Conservation (phyloP, 768 basidiomycete species). For the Leccinum sublutescens region DNA sequence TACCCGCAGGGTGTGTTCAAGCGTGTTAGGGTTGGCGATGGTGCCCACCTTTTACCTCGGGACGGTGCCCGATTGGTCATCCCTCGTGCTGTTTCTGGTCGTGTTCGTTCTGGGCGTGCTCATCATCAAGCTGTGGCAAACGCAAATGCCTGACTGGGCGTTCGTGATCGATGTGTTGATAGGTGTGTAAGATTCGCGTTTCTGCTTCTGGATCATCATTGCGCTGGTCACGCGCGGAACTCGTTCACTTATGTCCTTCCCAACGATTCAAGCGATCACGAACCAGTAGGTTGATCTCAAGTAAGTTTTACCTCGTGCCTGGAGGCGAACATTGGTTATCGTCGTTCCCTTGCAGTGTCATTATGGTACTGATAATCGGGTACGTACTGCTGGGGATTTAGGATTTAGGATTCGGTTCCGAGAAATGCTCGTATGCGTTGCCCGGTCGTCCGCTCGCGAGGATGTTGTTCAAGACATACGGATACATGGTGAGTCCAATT, state of each 20-base stretch:
- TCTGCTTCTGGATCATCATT: no score
- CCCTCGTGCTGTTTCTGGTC: constrained; percentile 62
- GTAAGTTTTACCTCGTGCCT: constrained; percentile 17
- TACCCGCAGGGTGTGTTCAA: constrained; percentile 47
- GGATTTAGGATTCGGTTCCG: no score
- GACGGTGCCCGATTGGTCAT: constrained; percentile 87
- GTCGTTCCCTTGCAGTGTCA: constrained; percentile 42
- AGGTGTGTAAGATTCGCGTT: constrained; percentile 27
- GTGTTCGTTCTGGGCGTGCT: constrained; percentile 72
- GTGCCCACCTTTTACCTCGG: not conserved
- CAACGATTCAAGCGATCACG: constrained; percentile 66
- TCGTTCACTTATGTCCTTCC: constrained; percentile 48
- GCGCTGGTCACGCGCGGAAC: not conserved
- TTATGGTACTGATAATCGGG: constrained; percentile 79
- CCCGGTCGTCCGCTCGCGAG: constrained; percentile 78
- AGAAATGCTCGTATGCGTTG: constrained; percentile 41
- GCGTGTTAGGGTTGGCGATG: not conserved
- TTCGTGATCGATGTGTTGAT: constrained; percentile 67
- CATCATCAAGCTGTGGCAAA: constrained; percentile 71
- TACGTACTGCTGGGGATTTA: constrained; percentile 27
- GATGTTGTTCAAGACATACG: constrained; percentile 87
- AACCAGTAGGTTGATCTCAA: constrained; percentile 76
- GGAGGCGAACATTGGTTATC: not conserved
- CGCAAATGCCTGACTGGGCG: constrained; percentile 63
- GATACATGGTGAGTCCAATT: constrained; percentile 51